phyloP scores from a whole-genome alignment of 139 green algal species.

The Chloropicon primus region DNA sequence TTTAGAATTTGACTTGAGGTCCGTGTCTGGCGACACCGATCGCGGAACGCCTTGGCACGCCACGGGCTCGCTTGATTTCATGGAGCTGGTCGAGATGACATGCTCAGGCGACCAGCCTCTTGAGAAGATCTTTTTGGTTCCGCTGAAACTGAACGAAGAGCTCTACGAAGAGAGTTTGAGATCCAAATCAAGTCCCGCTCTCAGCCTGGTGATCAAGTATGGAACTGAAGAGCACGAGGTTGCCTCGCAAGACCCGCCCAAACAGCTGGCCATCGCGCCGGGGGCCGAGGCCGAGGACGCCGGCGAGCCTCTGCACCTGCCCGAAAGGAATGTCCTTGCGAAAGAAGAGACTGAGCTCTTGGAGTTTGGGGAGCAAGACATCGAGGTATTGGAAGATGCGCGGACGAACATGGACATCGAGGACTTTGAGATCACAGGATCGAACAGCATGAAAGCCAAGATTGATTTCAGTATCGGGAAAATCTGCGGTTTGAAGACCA shows the following conservation, averaged over 20 bases:
- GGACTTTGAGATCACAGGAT: background rate
- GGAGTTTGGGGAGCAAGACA: no score
- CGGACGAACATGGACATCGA: background rate
- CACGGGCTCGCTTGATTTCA: background rate
- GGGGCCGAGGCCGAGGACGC: background rate
- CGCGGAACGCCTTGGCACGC: background rate
- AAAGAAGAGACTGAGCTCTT: background rate
- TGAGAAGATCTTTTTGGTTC: background rate
- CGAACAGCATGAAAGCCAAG: background rate
- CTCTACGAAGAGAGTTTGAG: background rate
- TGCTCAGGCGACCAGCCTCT: background rate
- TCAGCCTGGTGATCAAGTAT: background rate
- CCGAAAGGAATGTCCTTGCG: no score
- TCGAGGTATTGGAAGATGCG: background rate
- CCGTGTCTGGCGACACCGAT: background rate
- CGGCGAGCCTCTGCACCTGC: no score
- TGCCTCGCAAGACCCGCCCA: background rate
- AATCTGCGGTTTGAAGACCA: background rate
- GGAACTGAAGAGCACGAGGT: background rate
- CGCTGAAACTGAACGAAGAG: background rate
- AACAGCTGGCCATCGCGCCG: background rate
- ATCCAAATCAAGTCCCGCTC: background rate
- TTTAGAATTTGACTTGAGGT: background rate
- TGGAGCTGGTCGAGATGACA: background rate
- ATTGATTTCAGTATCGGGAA: background rate